A percentile compares a stretch with the other conserved stretches of the same genome.
phyloP scores from a whole-genome alignment of 1,284 basidiomycete species.

The Rhodotorula sp. region DNA sequence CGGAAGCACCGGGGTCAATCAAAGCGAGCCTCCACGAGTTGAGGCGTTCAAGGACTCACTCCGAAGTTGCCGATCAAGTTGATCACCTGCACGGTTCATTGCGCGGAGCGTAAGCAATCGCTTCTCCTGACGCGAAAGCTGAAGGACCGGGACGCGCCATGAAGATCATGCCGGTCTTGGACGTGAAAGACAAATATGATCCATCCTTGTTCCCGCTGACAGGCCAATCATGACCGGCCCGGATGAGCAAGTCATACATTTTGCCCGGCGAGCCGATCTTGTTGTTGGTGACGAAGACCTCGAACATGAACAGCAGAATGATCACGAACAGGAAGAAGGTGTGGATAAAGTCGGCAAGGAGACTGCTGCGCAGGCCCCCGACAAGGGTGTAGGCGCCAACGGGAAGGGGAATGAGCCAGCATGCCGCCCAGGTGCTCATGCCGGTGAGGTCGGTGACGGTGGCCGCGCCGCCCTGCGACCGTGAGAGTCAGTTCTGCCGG shows the following conservation, averaged over 20 bases:
- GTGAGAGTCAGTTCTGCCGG: background rate
- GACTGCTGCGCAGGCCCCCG: constrained; percentile 56
- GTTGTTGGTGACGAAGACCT: constrained; percentile 66
- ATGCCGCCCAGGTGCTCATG: constrained; percentile 60
- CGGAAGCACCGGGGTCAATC: no score
- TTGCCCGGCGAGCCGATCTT: constrained; percentile 57
- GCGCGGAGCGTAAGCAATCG: constrained; percentile 38
- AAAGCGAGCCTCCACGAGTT: no score
- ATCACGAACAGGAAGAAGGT: constrained; percentile 78
- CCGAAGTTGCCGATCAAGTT: constrained; percentile 76
- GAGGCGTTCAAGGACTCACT: no score
- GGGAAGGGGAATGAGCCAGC: constrained; percentile 48
- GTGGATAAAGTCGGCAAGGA: constrained; percentile 63
- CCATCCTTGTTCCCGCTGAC: constrained; percentile 63
- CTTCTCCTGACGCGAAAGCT: background rate
- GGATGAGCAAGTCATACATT: constrained; percentile 41
- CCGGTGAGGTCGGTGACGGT: constrained; percentile 76
- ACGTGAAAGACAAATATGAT: constrained; percentile 62
- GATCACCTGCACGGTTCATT: constrained; percentile 75
- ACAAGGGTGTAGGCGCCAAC: constrained; percentile 1
- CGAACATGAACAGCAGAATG: constrained; percentile 62
- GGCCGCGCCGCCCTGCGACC: constrained; percentile 49
- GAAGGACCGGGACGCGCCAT: constrained; percentile 61
- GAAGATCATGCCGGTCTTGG: constrained; percentile 77
- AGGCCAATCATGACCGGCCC: constrained; percentile 53